Evolutionary conservation across 192 early-diverging fungal genomes (phyloP), one percentile per base, ranked within the genome.

Genomic region (Backusella tarrabulga): DNA sequence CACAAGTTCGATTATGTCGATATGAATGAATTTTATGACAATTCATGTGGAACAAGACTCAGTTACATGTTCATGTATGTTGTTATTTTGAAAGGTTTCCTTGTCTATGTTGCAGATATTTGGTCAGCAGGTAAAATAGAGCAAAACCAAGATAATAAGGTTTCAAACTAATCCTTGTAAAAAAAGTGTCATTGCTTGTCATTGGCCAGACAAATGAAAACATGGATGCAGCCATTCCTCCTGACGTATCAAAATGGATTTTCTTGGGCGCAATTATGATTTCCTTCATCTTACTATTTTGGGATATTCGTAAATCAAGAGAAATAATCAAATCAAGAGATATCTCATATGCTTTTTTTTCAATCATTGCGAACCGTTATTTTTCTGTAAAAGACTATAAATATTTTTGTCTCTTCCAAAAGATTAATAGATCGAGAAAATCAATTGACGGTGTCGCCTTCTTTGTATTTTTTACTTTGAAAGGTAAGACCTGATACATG

Each of bases 1-100:
- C 94, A 96, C 85, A 95, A 94, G 83, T 97, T 97, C 80, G 95
- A 95, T 83, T 94, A 91, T 84, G 86, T 97, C 71, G 92, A 97
- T 79, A 89, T 95, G 26, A 88, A 95, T 7, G 93, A 95, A 75
- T 95, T 93, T 85, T 63, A 85, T 15, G 86, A 90, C 72, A 60
- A 79, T 14, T 86, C 83, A 23, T 87, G 82, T 73, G 41, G 75
- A 63, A 79, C 79, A 11, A 80, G 85, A 60, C 67, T 91, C 11
- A 75, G 78, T 15, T 93, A 95, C 76, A 74, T 80, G 23, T 79
- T 86, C 26, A 83, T 94, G 34, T 94, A 91, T 79, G 67, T 93
- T 36, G 83, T 88, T 6, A 87, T 93, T 7, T 83, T 97, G 76
- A 92, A 93, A 76, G 87, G 90, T 11, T 83, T 95, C 54, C 87